phyloP scores from a whole-genome alignment of 495 filamentous ascomycete species.

The Aspergillus avenaceus region DNA sequence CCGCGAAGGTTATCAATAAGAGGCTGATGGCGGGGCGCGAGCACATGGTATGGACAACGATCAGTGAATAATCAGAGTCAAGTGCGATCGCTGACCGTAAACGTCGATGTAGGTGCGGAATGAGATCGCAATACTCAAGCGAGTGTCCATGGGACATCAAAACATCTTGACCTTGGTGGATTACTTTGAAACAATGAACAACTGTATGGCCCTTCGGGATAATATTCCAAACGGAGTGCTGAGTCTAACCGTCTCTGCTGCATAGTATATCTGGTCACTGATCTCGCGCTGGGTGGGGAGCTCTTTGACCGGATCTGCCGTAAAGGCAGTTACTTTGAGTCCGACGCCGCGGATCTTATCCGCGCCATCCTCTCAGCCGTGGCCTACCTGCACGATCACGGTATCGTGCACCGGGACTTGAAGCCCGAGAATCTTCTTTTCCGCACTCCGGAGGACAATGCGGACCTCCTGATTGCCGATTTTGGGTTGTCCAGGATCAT shows the following conservation, averaged over 20 bases:
- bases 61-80: background rate
- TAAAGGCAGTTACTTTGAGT: conserved; percentile 97
- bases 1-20: conserved; percentile 99
- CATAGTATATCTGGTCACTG: conserved; percentile 90
- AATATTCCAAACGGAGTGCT: background rate
- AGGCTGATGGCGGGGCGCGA: conserved; percentile 94
- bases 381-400: conserved; percentile 96
- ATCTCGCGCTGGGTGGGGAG: conserved; percentile 93
- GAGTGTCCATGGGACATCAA: conserved; percentile 94
- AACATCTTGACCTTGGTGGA: conserved; percentile 97
- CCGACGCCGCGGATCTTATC: conserved; percentile 91
- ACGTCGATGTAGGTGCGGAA: conserved; percentile 70
- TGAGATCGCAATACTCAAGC: conserved; percentile 95
- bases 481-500: conserved; percentile 94
- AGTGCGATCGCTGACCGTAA: background rate
- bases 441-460: conserved; percentile 54
- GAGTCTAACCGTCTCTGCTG: background rate
- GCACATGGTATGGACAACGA: conserved; percentile 72
- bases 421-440: conserved; percentile 56
- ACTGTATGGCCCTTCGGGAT: conserved; percentile 49
- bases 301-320: conserved; percentile 98
- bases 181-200: conserved; percentile 99
- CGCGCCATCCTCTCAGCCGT: conserved; percentile 94
- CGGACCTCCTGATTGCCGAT: conserved; percentile 85
- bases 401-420: conserved; percentile 88